Base-by-base conservation (phyloP, 2,329 filamentous ascomycete genomes). In the Fusarium nisikadoi region DNA sequence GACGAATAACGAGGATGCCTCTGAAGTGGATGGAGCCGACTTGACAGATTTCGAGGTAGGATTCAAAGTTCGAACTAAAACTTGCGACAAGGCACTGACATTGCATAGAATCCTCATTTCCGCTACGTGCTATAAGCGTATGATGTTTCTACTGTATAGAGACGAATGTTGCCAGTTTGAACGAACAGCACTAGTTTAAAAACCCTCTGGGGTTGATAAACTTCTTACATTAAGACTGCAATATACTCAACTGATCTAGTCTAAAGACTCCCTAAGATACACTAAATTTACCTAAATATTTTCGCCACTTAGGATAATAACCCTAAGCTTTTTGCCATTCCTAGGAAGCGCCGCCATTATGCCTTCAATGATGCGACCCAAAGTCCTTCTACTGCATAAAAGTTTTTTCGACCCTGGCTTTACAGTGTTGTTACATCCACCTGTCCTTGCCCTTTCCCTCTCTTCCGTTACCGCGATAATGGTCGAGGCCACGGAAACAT, bases 401-500 rank as follows among this genome's bases (percentile, higher is more conserved):
- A 13, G 4, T 8, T 1, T 2, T 36, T 14, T 29, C 8, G 7
- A 31, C 16, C 4, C 8, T 54, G 3, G 13, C 43, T 1, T 6
- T 36, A 27, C 19, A 56, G 14, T 17, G 6, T 8, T 36, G 1
- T 23, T 20, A 6, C 10, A 27, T 6, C 1, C n/a, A 6, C 16
- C 6, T 8, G 4, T 31, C 13, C 9, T 2, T 0, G 11, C 23
- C 7, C 20, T 3, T 13, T 3, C 27, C 23, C 23, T 5, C 1
- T 0, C 2, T 0, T 27, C 9, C 2, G 11, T 17, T 20, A 11
- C 6, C 33, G 8, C 0, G 11, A 25, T 14, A 68, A n/a, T 2
- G 29, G 13, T 2, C 13, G 13, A 3, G 76, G 76, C 75, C 76
- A 78, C 3, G 76, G 76, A 43, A 78, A 77, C 1, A 77, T 19